Conservation (phyloP, 495 filamentous ascomycete species). For the Parathielavia hyrcaniae region DNA sequence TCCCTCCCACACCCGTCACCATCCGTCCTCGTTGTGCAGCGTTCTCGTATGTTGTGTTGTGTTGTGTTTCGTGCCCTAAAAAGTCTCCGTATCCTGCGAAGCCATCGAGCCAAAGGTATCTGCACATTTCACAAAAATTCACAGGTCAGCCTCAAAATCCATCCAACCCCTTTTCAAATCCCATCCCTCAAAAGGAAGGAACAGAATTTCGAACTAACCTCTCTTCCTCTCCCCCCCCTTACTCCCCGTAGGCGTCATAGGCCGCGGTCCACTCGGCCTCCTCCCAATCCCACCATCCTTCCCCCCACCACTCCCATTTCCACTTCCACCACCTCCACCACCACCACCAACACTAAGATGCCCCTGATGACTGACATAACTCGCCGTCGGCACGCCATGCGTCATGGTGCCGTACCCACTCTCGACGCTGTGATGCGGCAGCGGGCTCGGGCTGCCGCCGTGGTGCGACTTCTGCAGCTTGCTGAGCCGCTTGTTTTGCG, state of each 20-base stretch:
- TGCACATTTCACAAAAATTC: conserved; percentile 16
- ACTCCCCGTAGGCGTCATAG: conserved; percentile 43
- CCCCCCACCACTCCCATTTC: not conserved
- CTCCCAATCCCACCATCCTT: conserved; percentile 31
- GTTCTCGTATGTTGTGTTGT: not conserved
- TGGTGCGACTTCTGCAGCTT: conserved; percentile 37
- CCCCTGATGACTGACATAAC: conserved; percentile 26
- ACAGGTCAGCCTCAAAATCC: not conserved
- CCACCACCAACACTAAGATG: conserved; percentile 15
- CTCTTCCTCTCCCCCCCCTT: conserved; percentile 44
- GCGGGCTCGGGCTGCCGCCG: conserved; percentile 24
- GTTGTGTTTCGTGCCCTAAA: conserved; percentile 33
- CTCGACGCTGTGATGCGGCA: conserved; percentile 45
- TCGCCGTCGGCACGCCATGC: conserved; percentile 35
- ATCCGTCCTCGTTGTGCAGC: too few relatives aligned
- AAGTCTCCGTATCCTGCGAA: conserved; percentile 50
- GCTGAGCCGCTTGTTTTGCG: conserved; percentile 36
- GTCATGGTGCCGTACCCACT: conserved; percentile 46
- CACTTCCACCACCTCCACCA: not conserved
- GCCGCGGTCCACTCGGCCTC: conserved; percentile 46
- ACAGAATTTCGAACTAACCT: conserved; percentile 38
- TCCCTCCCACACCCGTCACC: not conserved
- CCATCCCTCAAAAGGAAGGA: conserved; percentile 17
- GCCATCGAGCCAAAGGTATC: conserved; percentile 50
- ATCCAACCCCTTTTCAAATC: too few relatives aligned